Base-by-base conservation (phyloP, 306 rosid genomes). In the Arachis hypogaea region DNA sequence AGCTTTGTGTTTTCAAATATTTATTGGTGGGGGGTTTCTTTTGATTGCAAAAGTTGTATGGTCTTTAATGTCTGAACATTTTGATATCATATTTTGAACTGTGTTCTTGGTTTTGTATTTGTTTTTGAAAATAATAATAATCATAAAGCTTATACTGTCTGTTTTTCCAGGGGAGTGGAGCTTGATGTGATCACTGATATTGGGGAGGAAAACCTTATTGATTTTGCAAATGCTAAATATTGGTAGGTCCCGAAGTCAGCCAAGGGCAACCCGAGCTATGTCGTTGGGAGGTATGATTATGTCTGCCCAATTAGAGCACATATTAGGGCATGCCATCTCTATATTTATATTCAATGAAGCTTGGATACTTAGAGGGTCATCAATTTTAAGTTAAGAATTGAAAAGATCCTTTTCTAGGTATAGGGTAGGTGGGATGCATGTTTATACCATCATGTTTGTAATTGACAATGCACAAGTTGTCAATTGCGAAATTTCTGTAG, bases 241-340 rank as follows among this genome's bases (percentile, higher is more conserved):
- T 76, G 84, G 80, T 63, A 89, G 96, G 89, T 5, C 72, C 60
- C 88, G 96, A 83, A 78, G 29, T 78, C 97, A 88, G 77, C 78
- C 88, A 18, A 87, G 99, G 89, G 68, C 83, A 22, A 66, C 72
- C 71, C 84, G 97, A 84, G 51, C 99, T 71, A 66, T 88, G 86
- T 80, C 97, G 59, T 71, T 94, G 56, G 98, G 98, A 70, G 99
- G 99, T 92, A 82, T 68, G 86, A 29, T 75, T 85, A 59, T 68
- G 18, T 10, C 58, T 59, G 10, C 38, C 5, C n/a, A 9, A n/a
- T 43, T 41, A 50, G 63, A 61, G 54, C 49, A 29, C 0, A 11
- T 36, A 52, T 69, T 42, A 41, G 45, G 16, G 55, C 77, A 46
- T 57, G 47, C 14, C 59, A 52, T 9, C 44, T 51, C 14, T 54